Percentiles rank a stretch among this genome's conserved stretches.
phyloP scores from a whole-genome alignment of 1,284 basidiomycete species.

The Ceratobasidium sp. region DNA sequence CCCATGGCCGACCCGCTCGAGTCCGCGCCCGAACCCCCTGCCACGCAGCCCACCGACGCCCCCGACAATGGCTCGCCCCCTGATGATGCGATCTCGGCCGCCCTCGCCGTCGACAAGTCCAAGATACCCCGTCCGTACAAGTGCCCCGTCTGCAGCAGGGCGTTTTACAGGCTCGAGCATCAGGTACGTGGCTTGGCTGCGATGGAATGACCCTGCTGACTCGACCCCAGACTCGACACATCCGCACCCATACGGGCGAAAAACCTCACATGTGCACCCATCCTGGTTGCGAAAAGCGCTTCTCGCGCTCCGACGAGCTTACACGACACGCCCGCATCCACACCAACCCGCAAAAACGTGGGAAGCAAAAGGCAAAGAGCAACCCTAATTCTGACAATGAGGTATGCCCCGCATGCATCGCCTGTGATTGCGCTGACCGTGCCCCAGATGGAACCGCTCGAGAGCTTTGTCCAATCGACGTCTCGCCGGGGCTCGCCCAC shows the following conservation, averaged over 20 bases:
- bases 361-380: slow-evolving; percentile 49
- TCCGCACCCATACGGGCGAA: slow-evolving; percentile 98
- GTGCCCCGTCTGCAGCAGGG: slow-evolving; percentile 91
- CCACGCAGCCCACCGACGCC: slow-evolving; percentile 2
- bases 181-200: slow-evolving; percentile 69
- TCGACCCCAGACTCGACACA: slow-evolving; percentile 87
- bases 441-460: slow-evolving; percentile 24
- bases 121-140: slow-evolving; percentile 88
- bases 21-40: slow-evolving; percentile 13
- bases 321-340: slow-evolving; percentile 97
- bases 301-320: slow-evolving; percentile 96
- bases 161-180: slow-evolving; percentile 92
- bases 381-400: slow-evolving; percentile 48
- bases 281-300: slow-evolving; percentile 97
- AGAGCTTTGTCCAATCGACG: slow-evolving; percentile 14
- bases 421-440: not conserved
- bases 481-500: slow-evolving; percentile 40
- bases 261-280: slow-evolving; percentile 96
- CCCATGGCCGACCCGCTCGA: slow-evolving; percentile 12
- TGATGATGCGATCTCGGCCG: slow-evolving; percentile 27
- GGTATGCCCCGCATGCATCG: slow-evolving; percentile 20
- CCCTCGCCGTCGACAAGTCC: slow-evolving; percentile 57
- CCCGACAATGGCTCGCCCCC: slow-evolving; percentile 20
- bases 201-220: slow-evolving; percentile 47
- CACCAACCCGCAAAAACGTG: slow-evolving; percentile 55